Conservation (phyloP, 2,329 filamentous ascomycete species). For the Aureobasidium melanogenum region DNA sequence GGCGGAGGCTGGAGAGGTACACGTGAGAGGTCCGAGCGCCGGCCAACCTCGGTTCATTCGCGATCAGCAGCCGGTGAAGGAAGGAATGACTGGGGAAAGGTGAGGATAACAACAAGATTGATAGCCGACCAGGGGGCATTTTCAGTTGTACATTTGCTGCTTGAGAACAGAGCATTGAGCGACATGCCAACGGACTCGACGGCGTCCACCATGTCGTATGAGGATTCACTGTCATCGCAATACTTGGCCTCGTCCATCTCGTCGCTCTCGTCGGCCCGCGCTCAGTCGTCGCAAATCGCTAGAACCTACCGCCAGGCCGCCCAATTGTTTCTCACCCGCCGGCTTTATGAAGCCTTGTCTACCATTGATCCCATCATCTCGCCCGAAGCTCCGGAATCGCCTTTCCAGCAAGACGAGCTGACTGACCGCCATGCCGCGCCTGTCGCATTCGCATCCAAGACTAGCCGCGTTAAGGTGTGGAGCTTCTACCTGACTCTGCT, state of each 20-base stretch:
- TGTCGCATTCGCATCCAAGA: constrained; percentile 68
- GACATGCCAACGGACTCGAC: constrained; percentile 23
- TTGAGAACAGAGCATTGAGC: background rate
- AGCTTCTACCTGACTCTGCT: constrained; percentile 90
- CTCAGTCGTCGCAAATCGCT: constrained; percentile 64
- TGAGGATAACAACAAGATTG: background rate
- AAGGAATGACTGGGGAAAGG: background rate
- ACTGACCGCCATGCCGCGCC: constrained; percentile 43
- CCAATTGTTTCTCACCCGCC: constrained; percentile 87
- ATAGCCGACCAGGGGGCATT: constrained; percentile 1
- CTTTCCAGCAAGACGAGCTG: background rate
- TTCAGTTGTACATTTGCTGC: background rate
- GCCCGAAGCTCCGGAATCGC: constrained; percentile 33
- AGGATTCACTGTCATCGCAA: constrained; percentile 46
- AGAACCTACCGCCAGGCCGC: constrained; percentile 92
- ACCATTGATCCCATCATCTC: constrained; percentile 76
- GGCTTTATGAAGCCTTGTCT: constrained; percentile 79
- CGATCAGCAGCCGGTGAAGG: background rate
- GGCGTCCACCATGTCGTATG: constrained; percentile 31
- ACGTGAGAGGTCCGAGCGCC: background rate
- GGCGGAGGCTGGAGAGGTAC: too few relatives aligned
- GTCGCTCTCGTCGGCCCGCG: constrained; percentile 58
- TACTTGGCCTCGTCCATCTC: constrained; percentile 59
- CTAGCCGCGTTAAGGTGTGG: constrained; percentile 90
- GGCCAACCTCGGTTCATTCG: background rate